Evolutionary conservation across 1,284 basidiomycete species (phyloP), one percentile per base, ranked within the genome.

Genomic region (Apiotrichum gamsii): DNA sequence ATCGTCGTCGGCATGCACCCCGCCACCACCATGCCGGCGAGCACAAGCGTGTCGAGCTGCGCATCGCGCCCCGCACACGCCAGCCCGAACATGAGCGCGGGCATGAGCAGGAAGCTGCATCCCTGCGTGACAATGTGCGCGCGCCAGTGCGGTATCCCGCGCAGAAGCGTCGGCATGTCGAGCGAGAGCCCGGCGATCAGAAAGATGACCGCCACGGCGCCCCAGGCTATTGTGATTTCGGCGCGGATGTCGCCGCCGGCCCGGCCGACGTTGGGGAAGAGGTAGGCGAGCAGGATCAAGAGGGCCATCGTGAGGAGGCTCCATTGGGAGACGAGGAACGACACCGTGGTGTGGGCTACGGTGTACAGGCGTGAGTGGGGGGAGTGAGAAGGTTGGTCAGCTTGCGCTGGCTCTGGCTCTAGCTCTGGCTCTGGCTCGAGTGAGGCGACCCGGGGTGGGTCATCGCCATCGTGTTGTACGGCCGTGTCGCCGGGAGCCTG

Each of bases 141-240:
- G 39, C 60, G 56, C 18, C 34, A 29, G 39, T 56, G 49, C 3
- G 43, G 48, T 3, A 54, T 46, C 19, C 53, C 47, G 29, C 54
- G 38, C 21, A 62, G 53, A 21, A 69, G 56, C 37, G 57, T 59
- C n/a, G 52, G 45, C 10, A 62, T 48, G 3, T 67, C 60, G 0
- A 70, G 49, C 0, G 58, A 52, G 9, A 70, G 55, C 8, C 69
- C 70, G 0, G 62, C 61, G 21, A 68, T 57, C 41, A 70, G 53
- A 54, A 72, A 72, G 40, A 72, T 70, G 43, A 70, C 47, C n/a
- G 56, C 60, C 16, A 72, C 66, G 2, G 57, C 56, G 3, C 69
- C 60, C 39, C 60, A 69, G 16, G 58, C 56, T 20, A 65, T 43
- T 3, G 61, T 60, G 32, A 52, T 62, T 34, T 65, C 46, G 11